Evolutionary conservation across 148 eudicot genomes (phyloP), one percentile per base, ranked within the genome.

Genomic region (Camellia lanceoleosa): DNA sequence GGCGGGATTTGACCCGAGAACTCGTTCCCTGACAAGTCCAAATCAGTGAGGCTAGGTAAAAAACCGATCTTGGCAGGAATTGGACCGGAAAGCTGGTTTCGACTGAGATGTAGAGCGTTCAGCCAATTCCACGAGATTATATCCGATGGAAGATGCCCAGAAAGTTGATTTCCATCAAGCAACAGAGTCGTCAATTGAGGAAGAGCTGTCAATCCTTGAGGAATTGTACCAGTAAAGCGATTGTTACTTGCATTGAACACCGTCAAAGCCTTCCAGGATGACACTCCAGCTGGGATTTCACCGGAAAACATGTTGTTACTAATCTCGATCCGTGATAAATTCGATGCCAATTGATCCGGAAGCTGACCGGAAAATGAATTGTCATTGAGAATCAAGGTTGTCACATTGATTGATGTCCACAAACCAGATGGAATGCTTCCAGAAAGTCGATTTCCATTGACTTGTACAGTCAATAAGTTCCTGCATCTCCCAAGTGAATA

Each of bases 201-300:
- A 70, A 70, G 74, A 46, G 12, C 38, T 8, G 58, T 70, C 19
- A 49, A 9, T n/a, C 15, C 74, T 70, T 49, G 56, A 9, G 74
- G 74, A 46, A 70, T 70, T 46, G 12, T 30, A 9, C 74, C 74
- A n/a, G 0, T 46, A 3, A 70, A 70, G 74, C 0, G 13, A 23
- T 70, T 70, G 56, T 70, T 70, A 18, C 74, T 70, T 47, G 74
- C 74, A 1, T 70, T n/a, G 13, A 70, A 46, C 56, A 70, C 55
- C 15, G 8, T 18, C 54, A 70, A 70, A 49, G 14, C 8, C 38
- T 49, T 18, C 74, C 23, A 70, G 23, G 74, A 70, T 18, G 74
- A 70, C 7, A 70, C 8, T 56, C 56, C 74, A 47, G 38, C 56
- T 7, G 74, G 74, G 52, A 70, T 70, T 70, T 70, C 19, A 46